Evolutionary conservation across 306 rosid genomes (phyloP), one percentile per base, ranked within the genome.

Genomic region (Erythrophleum fordii): DNA sequence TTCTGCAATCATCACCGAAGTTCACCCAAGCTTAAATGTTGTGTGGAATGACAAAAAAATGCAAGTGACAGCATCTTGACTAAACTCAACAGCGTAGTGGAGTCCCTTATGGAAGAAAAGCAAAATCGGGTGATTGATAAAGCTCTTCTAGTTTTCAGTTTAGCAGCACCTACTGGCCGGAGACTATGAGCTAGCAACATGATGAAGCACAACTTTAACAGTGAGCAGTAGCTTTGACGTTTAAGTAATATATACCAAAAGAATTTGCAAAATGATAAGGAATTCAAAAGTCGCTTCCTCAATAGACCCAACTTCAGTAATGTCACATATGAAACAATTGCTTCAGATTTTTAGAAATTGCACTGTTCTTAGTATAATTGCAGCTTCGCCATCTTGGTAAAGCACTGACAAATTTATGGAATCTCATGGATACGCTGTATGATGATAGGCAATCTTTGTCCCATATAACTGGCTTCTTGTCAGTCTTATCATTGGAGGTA

Each of bases 341-440:
- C 28, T 42, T n/a, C 49, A 44, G 31, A 26, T 34, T 75, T 45
- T 71, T 70, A 75, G 53, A 85, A 39, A 52, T 49, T 35, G 18
- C 39, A 66, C 41, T 62, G 11, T 22, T 37, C 34, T 79, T 69
- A 53, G 52, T 65, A 66, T 65, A 37, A 28, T 66, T 83, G 90
- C 94, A 95, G 99, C 90, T 95, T 87, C 95, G 90, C 86, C 87
- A 82, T 77, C 90, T 93, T 62, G 97, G 98, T 76, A 92, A 89
- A 93, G 90, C 91, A 81, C 83, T 95, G 83, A 85, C 83, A 64
- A 89, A 93, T 77, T 81, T 95, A 72, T 95, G 99, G 99, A 84
- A 93, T 86, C 92, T 95, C 22, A 92, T 93, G 98, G 99, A 95
- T 83, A 81, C 97, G 5, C 87, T 94, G 58, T 87, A 85, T 68